Percentiles rank a stretch among this genome's conserved stretches.
phyloP scores from a whole-genome alignment of 2,329 filamentous ascomycete genomes.

The Nannizziopsis arthrosporioides region DNA sequence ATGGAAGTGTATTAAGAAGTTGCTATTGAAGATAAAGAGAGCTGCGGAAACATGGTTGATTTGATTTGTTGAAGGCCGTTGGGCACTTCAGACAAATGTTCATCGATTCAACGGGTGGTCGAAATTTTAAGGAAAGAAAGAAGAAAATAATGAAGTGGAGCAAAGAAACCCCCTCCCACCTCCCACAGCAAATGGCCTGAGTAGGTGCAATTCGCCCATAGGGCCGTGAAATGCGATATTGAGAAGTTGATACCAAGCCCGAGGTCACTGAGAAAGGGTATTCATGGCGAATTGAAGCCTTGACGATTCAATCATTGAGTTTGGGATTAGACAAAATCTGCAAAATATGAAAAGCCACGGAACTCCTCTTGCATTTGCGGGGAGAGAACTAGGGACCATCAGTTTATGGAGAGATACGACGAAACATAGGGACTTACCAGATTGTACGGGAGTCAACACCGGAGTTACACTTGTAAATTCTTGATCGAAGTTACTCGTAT shows the following conservation, averaged over 20 bases:
- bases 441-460: conserved; percentile 91
- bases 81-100: too few relatives aligned
- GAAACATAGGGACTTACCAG: conserved; percentile 53
- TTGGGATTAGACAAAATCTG: conserved; percentile 60
- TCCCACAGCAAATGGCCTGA: too few relatives aligned
- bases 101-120: neutral
- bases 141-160: neutral
- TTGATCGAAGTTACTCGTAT: conserved; percentile 99
- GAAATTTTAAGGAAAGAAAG: conserved; percentile 1
- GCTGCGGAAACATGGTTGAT: too few relatives aligned
- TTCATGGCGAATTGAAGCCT: neutral
- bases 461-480: conserved; percentile 98
- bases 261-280: neutral
- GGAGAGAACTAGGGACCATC: conserved; percentile 57
- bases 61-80: too few relatives aligned
- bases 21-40: too few relatives aligned
- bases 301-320: neutral
- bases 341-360: conserved; percentile 94
- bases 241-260: neutral
- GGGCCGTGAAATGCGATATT: neutral
- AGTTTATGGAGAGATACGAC: neutral
- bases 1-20: too few relatives aligned
- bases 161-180: too few relatives aligned
- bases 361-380: conserved; percentile 99
- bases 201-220: too few relatives aligned